Evolutionary conservation across 192 early-diverging fungal genomes (phyloP), one percentile per base, ranked within the genome.

Genomic region (Phlyctochytrium bullatum): DNA sequence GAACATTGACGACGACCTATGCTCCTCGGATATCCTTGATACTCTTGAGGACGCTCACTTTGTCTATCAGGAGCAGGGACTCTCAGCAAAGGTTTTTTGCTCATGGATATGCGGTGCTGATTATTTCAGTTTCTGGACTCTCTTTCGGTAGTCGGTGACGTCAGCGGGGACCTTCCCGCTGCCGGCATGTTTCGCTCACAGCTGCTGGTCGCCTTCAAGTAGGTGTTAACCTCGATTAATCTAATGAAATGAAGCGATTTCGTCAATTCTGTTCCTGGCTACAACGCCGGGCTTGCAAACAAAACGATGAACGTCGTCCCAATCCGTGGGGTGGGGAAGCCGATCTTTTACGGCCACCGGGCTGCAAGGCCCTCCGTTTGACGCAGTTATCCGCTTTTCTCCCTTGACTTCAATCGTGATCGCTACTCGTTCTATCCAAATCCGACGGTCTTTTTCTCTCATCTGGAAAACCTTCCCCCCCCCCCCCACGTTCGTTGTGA

Each of bases 171-270:
- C 54, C 10, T 57, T 28, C 10, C 6, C 40, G 40, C 10, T 47
- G 54, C 27, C 27, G 54, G 54, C 27, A 27, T 57, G 20, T 57
- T 57, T 25, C 54, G 54, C 4, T 57, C 54, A 6, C 54, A 57
- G 54, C 54, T 57, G 4, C 54, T 57, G 14, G 14, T 57, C 6
- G 54, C 54, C 27, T 57, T 57, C 54, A 57, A 27, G 54, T 57
- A 25, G 25, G 54, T n/a, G n/a, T n/a, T n/a, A n/a, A n/a, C n/a
- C n/a, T n/a, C n/a, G n/a, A n/a, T n/a, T n/a, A n/a, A n/a, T n/a
- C n/a, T n/a, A n/a, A n/a, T n/a, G n/a, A n/a, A n/a, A n/a, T n/a
- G n/a, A n/a, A n/a, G n/a, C n/a, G n/a, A n/a, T n/a, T n/a, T n/a
- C n/a, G n/a, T n/a, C n/a, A n/a, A n/a, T n/a, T n/a, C n/a, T n/a